These are phyloP conservation scores for Coemansia sp. DNA, from an alignment of 192 early-diverging fungal species.

Conservation along the genomic window DNA sequence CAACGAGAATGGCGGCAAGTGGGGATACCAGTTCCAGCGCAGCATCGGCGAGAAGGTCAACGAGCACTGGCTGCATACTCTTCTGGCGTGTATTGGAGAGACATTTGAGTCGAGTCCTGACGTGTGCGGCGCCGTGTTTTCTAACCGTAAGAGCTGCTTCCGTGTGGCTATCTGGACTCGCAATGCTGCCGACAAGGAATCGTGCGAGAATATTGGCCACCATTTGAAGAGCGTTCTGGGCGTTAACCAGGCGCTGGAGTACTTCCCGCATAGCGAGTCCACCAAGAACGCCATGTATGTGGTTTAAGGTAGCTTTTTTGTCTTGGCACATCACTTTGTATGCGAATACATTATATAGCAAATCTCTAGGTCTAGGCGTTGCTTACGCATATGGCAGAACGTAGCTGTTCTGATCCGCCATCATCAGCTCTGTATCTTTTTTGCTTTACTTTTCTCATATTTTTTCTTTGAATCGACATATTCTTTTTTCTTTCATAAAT, in stretches of 20 bases:
- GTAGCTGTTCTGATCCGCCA: background rate
- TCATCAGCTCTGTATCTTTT: background rate
- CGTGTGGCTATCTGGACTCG: slow-evolving; percentile 87
- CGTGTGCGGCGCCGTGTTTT: slow-evolving; percentile 87
- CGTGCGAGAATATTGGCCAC: slow-evolving; percentile 55
- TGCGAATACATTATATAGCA: background rate
- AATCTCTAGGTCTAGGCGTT: background rate
- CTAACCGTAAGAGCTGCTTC: slow-evolving; percentile 81
- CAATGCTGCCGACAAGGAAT: slow-evolving; percentile 38
- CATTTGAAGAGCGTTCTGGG: slow-evolving; percentile 62
- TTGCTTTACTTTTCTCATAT: background rate
- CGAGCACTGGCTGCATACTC: slow-evolving; percentile 82
- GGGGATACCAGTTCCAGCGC: slow-evolving; percentile 76
- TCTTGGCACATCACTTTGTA: background rate
- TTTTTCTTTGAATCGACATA: background rate
- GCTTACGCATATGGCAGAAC: background rate
- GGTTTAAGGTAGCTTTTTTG: slow-evolving; percentile 13
- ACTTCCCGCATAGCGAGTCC: slow-evolving; percentile 60
- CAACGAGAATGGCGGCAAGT: slow-evolving; percentile 92
- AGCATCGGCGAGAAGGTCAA: slow-evolving; percentile 78
- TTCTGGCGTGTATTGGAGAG: slow-evolving; percentile 90
- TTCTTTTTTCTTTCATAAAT: background rate
- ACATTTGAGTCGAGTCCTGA: slow-evolving; percentile 76
- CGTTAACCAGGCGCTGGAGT: slow-evolving; percentile 57
- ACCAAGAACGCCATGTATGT: slow-evolving; percentile 40